These are phyloP conservation scores for Xerophyta viscosa DNA, from an alignment of 106 monocot genomes.

Conservation along the genomic window DNA sequence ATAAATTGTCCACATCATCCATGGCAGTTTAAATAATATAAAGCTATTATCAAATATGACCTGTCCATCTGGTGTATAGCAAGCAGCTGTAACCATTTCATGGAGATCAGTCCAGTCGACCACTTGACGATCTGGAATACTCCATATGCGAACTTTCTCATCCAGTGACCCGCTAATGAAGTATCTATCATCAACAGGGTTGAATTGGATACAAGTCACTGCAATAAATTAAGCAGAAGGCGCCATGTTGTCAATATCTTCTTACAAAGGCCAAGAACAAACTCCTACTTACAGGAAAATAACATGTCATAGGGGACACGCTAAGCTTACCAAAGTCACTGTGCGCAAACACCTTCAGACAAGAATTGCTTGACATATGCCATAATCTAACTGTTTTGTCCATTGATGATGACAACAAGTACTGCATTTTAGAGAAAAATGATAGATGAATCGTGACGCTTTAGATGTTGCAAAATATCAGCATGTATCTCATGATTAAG, in stretches of 20 bases:
- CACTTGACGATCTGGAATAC: constrained; percentile 71
- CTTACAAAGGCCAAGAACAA: too few species aligned
- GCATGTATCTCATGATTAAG: too few species aligned
- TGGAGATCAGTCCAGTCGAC: constrained; percentile 96
- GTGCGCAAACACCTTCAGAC: constrained; percentile 78
- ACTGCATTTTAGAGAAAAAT: constrained; percentile 37
- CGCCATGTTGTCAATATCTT: too few species aligned
- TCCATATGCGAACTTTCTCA: constrained; percentile 93
- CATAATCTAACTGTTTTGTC: constrained; percentile 90
- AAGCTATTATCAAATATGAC: too few species aligned
- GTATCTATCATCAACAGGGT: constrained; percentile 89
- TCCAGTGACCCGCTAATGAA: constrained; percentile 94
- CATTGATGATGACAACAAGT: constrained; percentile 89
- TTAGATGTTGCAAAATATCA: too few species aligned
- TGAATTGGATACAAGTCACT: constrained; percentile 99
- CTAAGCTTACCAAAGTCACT: constrained; percentile 61
- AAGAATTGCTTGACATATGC: constrained; percentile 77
- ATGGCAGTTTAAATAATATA: too few species aligned
- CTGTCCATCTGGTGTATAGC: constrained; percentile 96
- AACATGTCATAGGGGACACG: background rate
- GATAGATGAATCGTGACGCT: too few species aligned
- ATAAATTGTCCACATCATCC: too few species aligned
- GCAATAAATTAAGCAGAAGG: constrained; percentile 23
- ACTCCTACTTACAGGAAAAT: too few species aligned
- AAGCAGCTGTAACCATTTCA: constrained; percentile 96